Evolutionary conservation across 768 basidiomycete species (phyloP).

Genomic region (Leccinum olivaceopallidum): DNA sequence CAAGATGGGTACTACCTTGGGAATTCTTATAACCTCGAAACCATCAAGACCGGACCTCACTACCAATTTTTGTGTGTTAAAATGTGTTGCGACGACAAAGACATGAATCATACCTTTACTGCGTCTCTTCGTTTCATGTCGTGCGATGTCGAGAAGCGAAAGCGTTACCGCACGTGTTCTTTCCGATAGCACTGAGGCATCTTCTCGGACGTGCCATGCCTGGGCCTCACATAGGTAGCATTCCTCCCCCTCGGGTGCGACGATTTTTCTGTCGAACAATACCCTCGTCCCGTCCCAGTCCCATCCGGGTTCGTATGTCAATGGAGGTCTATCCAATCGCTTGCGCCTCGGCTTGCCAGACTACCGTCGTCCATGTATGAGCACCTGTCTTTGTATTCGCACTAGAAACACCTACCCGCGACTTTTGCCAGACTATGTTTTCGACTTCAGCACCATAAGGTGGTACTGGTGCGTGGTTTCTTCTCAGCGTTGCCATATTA

Average conservation of each 20-base stretch:
- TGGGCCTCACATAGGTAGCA: neutral
- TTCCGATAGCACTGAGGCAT: neutral
- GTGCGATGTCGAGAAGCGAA: slow-evolving; percentile 13
- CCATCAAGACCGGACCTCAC: slow-evolving; percentile 14
- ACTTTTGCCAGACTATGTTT: slow-evolving; percentile 11
- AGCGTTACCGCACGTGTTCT: neutral
- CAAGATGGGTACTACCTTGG: slow-evolving; percentile 18
- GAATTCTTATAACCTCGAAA: slow-evolving; percentile 27
- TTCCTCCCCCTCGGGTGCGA: slow-evolving; percentile 1
- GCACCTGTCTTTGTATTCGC: neutral
- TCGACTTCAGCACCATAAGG: slow-evolving; percentile 11
- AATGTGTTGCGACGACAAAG: neutral
- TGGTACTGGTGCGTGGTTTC: slow-evolving; percentile 9
- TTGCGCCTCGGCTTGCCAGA: slow-evolving; percentile 15
- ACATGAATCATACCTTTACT: slow-evolving; percentile 14
- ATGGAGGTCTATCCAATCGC: slow-evolving; percentile 12
- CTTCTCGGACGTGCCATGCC: neutral
- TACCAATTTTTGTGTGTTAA: slow-evolving; percentile 3
- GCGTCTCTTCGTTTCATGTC: slow-evolving; percentile 5
- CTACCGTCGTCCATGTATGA: slow-evolving; percentile 10
- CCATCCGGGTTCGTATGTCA: slow-evolving; percentile 22
- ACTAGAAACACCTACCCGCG: slow-evolving; percentile 10
- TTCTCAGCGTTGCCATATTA: slow-evolving; percentile 24
- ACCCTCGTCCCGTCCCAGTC: slow-evolving; percentile 26
- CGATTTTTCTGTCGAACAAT: neutral